Percentiles rank a stretch among this genome's conserved stretches.
Evolutionary conservation across 2,329 filamentous ascomycete species (phyloP).

Genomic region (Mycosphaerella arachidis): DNA sequence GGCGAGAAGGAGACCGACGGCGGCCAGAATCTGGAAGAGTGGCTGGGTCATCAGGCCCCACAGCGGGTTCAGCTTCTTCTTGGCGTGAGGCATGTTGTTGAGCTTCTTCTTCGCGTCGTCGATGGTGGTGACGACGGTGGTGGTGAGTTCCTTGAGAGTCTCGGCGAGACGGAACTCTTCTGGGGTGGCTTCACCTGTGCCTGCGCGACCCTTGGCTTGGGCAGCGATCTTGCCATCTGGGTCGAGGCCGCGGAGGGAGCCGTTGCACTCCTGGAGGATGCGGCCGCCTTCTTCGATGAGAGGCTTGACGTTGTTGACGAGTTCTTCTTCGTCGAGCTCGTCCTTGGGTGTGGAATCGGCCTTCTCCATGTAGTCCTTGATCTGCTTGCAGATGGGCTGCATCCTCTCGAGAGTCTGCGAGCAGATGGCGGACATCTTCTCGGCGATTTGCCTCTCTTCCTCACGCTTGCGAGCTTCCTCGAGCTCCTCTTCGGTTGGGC

Average conservation of each 20-base stretch:
- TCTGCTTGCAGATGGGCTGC: slow-evolving; percentile 79
- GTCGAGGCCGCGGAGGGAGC: slow-evolving; percentile 79
- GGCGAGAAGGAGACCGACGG: slow-evolving; percentile 74
- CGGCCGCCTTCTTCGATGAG: slow-evolving; percentile 80
- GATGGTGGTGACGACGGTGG: slow-evolving; percentile 74
- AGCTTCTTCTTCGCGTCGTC: slow-evolving; percentile 86
- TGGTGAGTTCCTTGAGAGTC: slow-evolving; percentile 77
- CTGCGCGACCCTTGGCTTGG: slow-evolving; percentile 76
- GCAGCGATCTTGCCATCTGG: slow-evolving; percentile 81
- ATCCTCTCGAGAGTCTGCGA: slow-evolving; percentile 78
- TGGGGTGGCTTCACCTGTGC: slow-evolving; percentile 68
- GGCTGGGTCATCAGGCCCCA: slow-evolving; percentile 81
- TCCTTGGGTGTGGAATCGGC: slow-evolving; percentile 78
- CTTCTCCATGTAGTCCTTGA: slow-evolving; percentile 75
- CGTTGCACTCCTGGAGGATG: slow-evolving; percentile 82
- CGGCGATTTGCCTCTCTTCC: slow-evolving; percentile 71
- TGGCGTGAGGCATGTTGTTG: slow-evolving; percentile 85
- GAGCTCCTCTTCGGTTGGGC: slow-evolving; percentile 52
- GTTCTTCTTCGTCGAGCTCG: slow-evolving; percentile 82
- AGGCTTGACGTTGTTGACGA: slow-evolving; percentile 81
- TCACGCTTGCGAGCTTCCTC: slow-evolving; percentile 50
- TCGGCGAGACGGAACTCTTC: slow-evolving; percentile 85
- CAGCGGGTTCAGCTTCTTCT: slow-evolving; percentile 89
- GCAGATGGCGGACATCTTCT: slow-evolving; percentile 68
- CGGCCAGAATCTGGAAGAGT: slow-evolving; percentile 86